Base-by-base conservation (phyloP, 371 early-diverging fungal genomes). In the Haplosporangium sp. region DNA sequence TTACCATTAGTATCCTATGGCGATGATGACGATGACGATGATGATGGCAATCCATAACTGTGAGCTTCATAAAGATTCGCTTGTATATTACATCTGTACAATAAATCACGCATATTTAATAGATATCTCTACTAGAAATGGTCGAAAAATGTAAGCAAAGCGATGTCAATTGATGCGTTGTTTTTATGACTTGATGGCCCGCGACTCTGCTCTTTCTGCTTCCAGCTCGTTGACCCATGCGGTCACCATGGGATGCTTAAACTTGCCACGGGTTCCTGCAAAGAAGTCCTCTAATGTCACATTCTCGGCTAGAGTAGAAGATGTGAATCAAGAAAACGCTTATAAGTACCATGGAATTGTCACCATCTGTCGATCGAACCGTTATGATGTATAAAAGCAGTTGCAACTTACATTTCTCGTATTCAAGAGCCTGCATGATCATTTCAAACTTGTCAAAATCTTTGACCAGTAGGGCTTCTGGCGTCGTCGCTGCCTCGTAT, bases 381-480 rank as follows among this genome's bases (percentile, higher is more conserved):
- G 29, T 29, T 29, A 4, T 29, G 29, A 29, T 2, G 29, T 29
- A 4, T 29, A 29, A 29, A 29, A 1, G 29, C 29, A 29, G 43
- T 7, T 6, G 20, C 12, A 16, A 59, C 85, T 83, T 86, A 92
- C 94, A 86, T 83, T 90, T 84, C 62, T 97, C 97, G 68, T 97
- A 97, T 81, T 95, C 96, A 29, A 93, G 76, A 5, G 96, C 96
- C 83, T 97, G 97, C 59, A 93, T 87, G 66, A 96, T 93, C 96
- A 96, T 95, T 81, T 96, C 96, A 84, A 93, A 95, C 75, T 96
- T 97, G 83, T 97, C 98, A 59, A 97, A 73, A 73, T 97, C 95
- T 64, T 96, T 94, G 53, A 95, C 95, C 37, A 96, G 71, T 37
- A 86, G 74, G 2, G 98, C 96, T 77, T 97, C 98, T 2, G 81